phyloP scores from a whole-genome alignment of 208 protist species.

The Trypanosoma platydactyli region DNA sequence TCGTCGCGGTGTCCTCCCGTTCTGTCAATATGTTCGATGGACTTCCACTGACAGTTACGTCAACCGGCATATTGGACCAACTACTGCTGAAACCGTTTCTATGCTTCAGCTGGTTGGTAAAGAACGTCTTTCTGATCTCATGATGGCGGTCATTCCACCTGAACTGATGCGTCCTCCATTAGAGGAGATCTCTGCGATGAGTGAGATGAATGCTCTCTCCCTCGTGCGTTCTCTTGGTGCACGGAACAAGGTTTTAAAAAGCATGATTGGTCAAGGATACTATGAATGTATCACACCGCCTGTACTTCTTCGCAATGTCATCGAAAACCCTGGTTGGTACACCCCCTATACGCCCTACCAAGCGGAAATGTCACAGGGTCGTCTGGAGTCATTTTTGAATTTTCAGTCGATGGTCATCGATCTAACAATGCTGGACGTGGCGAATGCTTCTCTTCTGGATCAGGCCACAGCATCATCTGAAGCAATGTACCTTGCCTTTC shows the following conservation, averaged over 20 bases:
- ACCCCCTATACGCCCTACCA: constrained; percentile 99
- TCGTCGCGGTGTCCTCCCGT: constrained; percentile 3
- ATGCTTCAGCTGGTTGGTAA: constrained; percentile 91
- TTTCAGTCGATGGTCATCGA: constrained; percentile 97
- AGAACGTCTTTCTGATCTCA: constrained; percentile 76
- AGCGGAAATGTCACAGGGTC: constrained; percentile 95
- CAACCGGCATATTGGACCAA: constrained; percentile 92
- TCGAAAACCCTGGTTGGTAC: constrained; percentile 99
- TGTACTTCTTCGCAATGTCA: constrained; percentile 95
- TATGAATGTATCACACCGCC: constrained; percentile 90
- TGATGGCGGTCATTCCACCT: constrained; percentile 69
- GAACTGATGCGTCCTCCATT: constrained; percentile 61
- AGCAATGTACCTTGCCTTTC: constrained; percentile 69
- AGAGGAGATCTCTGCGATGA: constrained; percentile 43
- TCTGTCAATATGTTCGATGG: constrained; percentile 27
- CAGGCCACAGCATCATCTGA: constrained; percentile 80
- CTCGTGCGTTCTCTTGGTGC: constrained; percentile 49
- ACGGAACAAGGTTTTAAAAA: constrained; percentile 91
- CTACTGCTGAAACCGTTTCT: constrained; percentile 63
- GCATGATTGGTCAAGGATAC: constrained; percentile 94
- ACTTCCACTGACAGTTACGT: constrained; percentile 85
- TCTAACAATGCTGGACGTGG: constrained; percentile 93
- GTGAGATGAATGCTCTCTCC: constrained; percentile 72
- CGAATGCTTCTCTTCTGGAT: constrained; percentile 97
- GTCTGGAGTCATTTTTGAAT: constrained; percentile 97